Evolutionary conservation across 352 stramenopile species (phyloP), one percentile per base, ranked within the genome.

Genomic region (Phytopythium delawarense): DNA sequence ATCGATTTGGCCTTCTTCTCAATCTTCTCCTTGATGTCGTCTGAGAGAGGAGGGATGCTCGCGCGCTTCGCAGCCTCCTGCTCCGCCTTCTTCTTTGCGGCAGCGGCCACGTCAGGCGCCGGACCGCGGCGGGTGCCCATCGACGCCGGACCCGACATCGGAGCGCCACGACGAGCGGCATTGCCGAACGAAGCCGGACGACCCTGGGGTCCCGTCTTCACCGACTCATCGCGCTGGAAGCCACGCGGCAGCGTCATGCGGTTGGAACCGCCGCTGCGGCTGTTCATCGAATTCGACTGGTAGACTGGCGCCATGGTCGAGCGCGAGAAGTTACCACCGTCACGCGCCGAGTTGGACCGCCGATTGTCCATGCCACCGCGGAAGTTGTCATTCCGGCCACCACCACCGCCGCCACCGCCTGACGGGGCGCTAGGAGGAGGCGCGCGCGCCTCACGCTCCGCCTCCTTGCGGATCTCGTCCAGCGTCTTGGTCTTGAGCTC

Each of bases 401-500:
- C 64, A 18, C 61, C 61, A 30, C 74, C 61, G 39, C 68, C 64
- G 23, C 61, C 61, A 34, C 74, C 63, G 53, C 75, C 71, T 15
- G 69, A 76, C 34, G 81, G 79, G 2, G 72, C 70, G 59, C 78
- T 89, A n/a, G 61, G 71, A 16, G 76, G 80, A 30, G 81, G 73
- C n/a, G 79, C 78, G 59, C 81, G 78, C 21, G 85, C 75, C 53
- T 94, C 84, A 39, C 82, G 78, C 72, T 98, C 92, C 28, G 90
- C 85, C 74, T 98, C 92, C 68, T 98, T 98, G 39, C 91, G 89
- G 52, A 98, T 98, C 69, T 99, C 94, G 37, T 84, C 92, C 57
- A 99, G 70, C 12, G 93, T 98, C 72, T 98, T 98, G 34, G 93
- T 89, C 71, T 97, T 98, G 52, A 98, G 84, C 64, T 98, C 87